Evolutionary conservation across 129 eudicot genomes (phyloP), one percentile per base, ranked within the genome.

Genomic region (Ambrosia artemisiifolia): DNA sequence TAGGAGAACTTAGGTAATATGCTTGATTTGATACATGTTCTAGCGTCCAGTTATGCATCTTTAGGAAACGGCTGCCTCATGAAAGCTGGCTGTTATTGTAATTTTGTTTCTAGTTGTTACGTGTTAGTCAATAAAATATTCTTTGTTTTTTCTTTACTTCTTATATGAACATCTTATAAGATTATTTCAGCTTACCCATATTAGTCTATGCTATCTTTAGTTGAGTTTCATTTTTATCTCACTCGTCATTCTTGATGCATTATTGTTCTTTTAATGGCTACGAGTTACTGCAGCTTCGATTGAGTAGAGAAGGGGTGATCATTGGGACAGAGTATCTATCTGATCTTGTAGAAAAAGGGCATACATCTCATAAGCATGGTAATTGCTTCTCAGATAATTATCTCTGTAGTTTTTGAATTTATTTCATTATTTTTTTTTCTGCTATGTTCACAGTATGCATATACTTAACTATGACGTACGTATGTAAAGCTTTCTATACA

Each of bases 261-360:
- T 65, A 69, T 69, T 73, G 5, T 28, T 61, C 48, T 17, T 75
- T 53, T 40, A 77, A 73, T 43, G 67, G 61, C 17, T 40, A 74
- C 79, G 74, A 40, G 69, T 81, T 69, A 69, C 17, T 74, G 85
- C 94, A 95, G 99, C 99, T 95, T 85, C 94, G 96, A 59, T 81
- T 95, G 87, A 88, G 75, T 75, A 76, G 68, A 40, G 84, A 86
- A 56, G 96, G 99, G 63, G 77, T 81, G 77, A 91, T 95, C 62
- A 83, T 86, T 7, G 97, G 99, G 77, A 90, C 97, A 33, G 99
- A 95, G 82, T 95, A 79, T 82, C 17, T 95, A 70, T 84, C 96
- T 10, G 99, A 95, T 79, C 88, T 95, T 19, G 97, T 95, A 66
- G 99, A 95, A 78, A 90, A 95, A 81, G 97, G 77, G 61, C 87